Base-by-base conservation (phyloP, 2,329 filamentous ascomycete species). In the Beauveria medogensis region DNA sequence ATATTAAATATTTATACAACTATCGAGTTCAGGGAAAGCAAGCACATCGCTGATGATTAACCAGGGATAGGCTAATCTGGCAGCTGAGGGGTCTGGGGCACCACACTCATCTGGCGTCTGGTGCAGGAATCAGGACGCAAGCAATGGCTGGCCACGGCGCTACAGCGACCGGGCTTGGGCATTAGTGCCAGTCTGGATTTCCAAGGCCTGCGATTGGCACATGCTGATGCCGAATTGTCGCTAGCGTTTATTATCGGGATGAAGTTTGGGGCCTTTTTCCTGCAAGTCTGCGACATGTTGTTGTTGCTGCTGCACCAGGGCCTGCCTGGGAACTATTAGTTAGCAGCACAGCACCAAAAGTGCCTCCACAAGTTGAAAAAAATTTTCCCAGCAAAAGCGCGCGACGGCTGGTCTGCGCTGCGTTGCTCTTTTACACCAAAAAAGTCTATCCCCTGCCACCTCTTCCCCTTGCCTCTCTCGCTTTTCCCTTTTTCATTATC, bases 401-500 rank as follows among this genome's bases (percentile, higher is more conserved):
- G 54, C 41, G 41, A 56, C 41, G 43, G 41, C 52, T 41, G 37
- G 22, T 24, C 50, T 28, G 47, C 24, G 16, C 24, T 14, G 20
- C 28, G 9, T 7, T 26, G 20, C 20, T 16, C 24, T 40, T 48
- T 48, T 48, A 20, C 18, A 14, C 44, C 54, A 43, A 56, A 52
- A 52, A 59, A 52, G 47, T 34, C 30, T 44, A 59, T 51, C 55
- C 56, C 55, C 50, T 60, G 48, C 28, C 44, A 22, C 50, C 46
- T 47, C 57, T 14, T 54, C 26, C 26, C 48, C 48, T 60, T 50
- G 18, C 51, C 24, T 41, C 20, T 18, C 47, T 51, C 7, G 16
- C 47, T 44, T 55, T 55, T 60, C 51, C 51, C 51, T 41, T 55
- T 55, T 41, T 34, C 51, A 41, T 55, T 24, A 12, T 44, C 56